A percentile compares a stretch with the other conserved stretches of the same genome.
phyloP scores from a whole-genome alignment of 495 filamentous ascomycete species.

The Ramalina intermedia region DNA sequence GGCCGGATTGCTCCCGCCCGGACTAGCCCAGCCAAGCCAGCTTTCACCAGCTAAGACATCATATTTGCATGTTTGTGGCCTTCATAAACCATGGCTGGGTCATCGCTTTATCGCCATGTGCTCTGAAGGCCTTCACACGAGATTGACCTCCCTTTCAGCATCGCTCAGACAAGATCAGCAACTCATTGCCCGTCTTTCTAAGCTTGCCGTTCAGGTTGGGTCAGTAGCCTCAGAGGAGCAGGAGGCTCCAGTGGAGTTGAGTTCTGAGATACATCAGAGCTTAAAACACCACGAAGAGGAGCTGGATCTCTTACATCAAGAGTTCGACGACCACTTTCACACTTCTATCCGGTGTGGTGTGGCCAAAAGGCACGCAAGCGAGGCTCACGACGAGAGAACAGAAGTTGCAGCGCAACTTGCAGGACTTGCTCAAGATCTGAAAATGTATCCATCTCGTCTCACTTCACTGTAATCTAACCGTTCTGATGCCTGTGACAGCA shows the following conservation, averaged over 20 bases:
- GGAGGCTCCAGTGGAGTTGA: slow-evolving; percentile 62
- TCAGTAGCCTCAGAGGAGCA: slow-evolving; percentile 39
- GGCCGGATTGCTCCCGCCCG: too few relatives aligned
- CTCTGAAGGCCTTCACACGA: slow-evolving; percentile 41
- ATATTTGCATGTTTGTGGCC: too few relatives aligned
- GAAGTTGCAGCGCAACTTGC: slow-evolving; percentile 48
- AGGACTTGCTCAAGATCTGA: slow-evolving; percentile 52
- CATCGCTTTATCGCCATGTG: slow-evolving; percentile 2
- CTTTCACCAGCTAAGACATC: too few relatives aligned
- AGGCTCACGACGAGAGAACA: slow-evolving; percentile 39
- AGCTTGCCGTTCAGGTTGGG: slow-evolving; percentile 49
- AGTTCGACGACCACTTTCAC: slow-evolving; percentile 48
- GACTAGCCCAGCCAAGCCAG: too few relatives aligned
- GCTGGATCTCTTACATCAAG: slow-evolving; percentile 65
- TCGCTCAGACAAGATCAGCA: slow-evolving; percentile 51
- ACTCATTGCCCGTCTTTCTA: slow-evolving; percentile 61
- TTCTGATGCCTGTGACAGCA: slow-evolving; percentile 30
- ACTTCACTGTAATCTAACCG: not conserved
- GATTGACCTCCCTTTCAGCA: slow-evolving; percentile 53
- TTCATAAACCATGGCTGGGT: too few relatives aligned
- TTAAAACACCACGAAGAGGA: slow-evolving; percentile 79
- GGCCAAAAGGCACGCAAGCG: slow-evolving; percentile 24
- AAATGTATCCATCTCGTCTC: slow-evolving; percentile 16
- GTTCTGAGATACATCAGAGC: slow-evolving; percentile 63
- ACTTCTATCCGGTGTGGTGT: slow-evolving; percentile 21